Base-by-base conservation (phyloP, 2,329 filamentous ascomycete species). In the Stromatinia cepivora region DNA sequence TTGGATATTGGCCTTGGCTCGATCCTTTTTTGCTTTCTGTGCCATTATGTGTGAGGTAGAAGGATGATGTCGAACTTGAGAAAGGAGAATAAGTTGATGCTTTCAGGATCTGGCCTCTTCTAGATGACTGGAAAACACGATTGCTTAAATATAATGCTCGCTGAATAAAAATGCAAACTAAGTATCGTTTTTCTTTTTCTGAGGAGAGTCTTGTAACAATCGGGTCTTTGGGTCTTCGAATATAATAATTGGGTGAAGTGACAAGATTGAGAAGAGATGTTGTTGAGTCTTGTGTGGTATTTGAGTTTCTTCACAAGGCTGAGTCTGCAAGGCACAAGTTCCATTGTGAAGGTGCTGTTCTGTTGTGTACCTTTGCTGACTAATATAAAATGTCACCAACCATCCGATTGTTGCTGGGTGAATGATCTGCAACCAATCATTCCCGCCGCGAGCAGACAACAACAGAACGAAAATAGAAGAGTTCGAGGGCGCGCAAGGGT, bases 1-100 rank as follows among this genome's bases (percentile, higher is more conserved):
- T 46, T 87, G 83, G 59, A 87, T 84, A 80, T 98, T 98, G 81
- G 90, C 88, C 75, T 90, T 91, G 69, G 95, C 95, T 68, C 90
- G 85, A 72, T 82, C 81, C 69, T 79, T 79, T 70, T 76, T 78
- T 34, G 77, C 77, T 71, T 79, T 79, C 70, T 79, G 77, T 52
- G 77, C 78, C 78, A 79, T 79, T 66, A 4, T 45, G 42, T 53
- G 20, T 10, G 39, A 45, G 65, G 20, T 39, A 7, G 28, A 50
- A 50, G 25, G 52, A 31, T 57, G 25, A 11, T 31, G 17, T 25
- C 10, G 22, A 28, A 28, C 0, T 48, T 8, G 39, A 59, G 57
- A 67, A 20, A 70, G 69, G 52, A 71, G 66, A 70, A 58, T 66
- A 58, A 68, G 28, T 46, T 46, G 25, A n/a, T 45, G n/a, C 22